A percentile compares a stretch with the other conserved stretches of the same genome.
Conservation (phyloP, 2,329 filamentous ascomycete species). For the Rosellinia necatrix region DNA sequence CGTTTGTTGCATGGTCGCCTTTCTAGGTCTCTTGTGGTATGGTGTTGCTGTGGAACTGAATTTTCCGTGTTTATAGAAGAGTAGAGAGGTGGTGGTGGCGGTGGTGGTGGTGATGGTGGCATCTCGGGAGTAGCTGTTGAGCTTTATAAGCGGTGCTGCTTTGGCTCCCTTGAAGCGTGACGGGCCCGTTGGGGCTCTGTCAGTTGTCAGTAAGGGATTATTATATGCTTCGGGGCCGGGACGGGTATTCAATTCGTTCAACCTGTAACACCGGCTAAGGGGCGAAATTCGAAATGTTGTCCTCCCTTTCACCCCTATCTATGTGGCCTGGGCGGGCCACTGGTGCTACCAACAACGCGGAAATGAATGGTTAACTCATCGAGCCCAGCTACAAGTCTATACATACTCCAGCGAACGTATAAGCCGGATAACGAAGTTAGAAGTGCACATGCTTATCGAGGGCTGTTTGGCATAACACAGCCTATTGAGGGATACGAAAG, state of each 20-base stretch:
- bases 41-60: too few relatives aligned
- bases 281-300: neutral
- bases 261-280: neutral
- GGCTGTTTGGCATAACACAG: too few relatives aligned
- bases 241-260: neutral
- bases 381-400: neutral
- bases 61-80: neutral
- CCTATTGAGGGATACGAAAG: too few relatives aligned
- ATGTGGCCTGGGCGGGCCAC: neutral
- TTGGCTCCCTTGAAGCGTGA: neutral
- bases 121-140: neutral
- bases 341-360: slow-evolving; percentile 1
- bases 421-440: too few relatives aligned
- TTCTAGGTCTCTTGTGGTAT: neutral
- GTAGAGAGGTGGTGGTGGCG: too few relatives aligned
- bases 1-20: slow-evolving; percentile 7
- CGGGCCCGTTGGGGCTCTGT: neutral
- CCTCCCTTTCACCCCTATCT: slow-evolving; percentile 1
- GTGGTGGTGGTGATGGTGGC: too few relatives aligned
- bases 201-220: neutral
- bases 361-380: neutral
- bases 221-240: too few relatives aligned
- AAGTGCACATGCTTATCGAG: too few relatives aligned
- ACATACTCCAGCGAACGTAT: too few relatives aligned
- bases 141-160: slow-evolving; percentile 14